A percentile compares a stretch with the other conserved stretches of the same genome.
phyloP scores from a whole-genome alignment of 2,329 filamentous ascomycete genomes.

The Macrophomina tecta region DNA sequence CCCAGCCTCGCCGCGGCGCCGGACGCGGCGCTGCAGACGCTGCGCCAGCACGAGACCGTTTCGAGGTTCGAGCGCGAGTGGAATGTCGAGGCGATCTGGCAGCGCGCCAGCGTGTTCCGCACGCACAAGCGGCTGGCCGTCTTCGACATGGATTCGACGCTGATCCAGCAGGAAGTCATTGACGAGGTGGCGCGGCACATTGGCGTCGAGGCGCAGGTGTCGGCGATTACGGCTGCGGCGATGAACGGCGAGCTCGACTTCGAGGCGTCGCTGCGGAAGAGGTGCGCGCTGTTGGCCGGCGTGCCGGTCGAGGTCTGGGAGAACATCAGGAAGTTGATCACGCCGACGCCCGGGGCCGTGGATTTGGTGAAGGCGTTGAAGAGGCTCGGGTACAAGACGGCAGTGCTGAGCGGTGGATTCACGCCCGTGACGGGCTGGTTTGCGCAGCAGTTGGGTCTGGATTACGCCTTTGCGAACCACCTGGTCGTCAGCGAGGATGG shows the following conservation, averaged over 20 bases:
- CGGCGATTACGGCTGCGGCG: constrained; percentile 86
- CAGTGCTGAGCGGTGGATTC: constrained; percentile 92
- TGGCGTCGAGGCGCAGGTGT: constrained; percentile 73
- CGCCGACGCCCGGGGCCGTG: constrained; percentile 80
- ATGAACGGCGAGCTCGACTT: constrained; percentile 98
- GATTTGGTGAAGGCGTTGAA: constrained; percentile 77
- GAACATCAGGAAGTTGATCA: constrained; percentile 74
- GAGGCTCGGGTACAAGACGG: constrained; percentile 81
- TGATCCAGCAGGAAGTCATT: constrained; percentile 97
- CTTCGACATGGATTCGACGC: constrained; percentile 98
- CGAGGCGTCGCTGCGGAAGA: constrained; percentile 77
- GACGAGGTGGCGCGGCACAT: constrained; percentile 89
- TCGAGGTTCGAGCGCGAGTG: constrained; percentile 84
- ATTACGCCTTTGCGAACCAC: constrained; percentile 89
- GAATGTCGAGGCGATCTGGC: constrained; percentile 84
- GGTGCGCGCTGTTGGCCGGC: constrained; percentile 81
- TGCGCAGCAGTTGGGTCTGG: constrained; percentile 77
- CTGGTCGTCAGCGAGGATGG: constrained; percentile 66
- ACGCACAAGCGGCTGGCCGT: constrained; percentile 85
- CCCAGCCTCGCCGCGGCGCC: constrained; percentile 44
- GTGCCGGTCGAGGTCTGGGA: constrained; percentile 81
- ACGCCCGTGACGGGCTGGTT: constrained; percentile 88
- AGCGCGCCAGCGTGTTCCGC: constrained; percentile 74
- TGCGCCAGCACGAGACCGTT: constrained; percentile 80
- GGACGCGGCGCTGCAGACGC: constrained; percentile 63